Conservation (phyloP, 805 yeast species). For the Yarrowia porcina region DNA sequence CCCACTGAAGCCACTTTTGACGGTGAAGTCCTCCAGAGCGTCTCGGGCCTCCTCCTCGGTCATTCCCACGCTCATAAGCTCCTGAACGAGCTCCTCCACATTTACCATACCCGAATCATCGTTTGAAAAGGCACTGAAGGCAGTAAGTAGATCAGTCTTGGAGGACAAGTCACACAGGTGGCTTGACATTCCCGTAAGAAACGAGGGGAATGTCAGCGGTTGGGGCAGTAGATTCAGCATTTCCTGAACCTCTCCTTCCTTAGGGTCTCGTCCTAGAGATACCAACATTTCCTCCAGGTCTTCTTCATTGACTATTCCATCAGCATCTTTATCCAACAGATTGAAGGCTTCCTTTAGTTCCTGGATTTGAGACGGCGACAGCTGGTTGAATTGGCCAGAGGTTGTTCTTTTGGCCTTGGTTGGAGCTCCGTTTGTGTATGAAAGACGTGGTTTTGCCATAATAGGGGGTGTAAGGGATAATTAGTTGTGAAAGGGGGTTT, state of each 20-base stretch:
- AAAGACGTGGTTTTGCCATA: slow-evolving; percentile 23
- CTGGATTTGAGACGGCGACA: slow-evolving; percentile 61
- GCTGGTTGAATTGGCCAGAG: slow-evolving; percentile 42
- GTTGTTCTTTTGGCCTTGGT: slow-evolving; percentile 26
- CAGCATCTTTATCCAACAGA: slow-evolving; percentile 76
- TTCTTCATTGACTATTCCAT: slow-evolving; percentile 45
- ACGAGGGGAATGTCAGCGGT: slow-evolving; percentile 60
- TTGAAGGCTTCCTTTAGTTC: slow-evolving; percentile 73
- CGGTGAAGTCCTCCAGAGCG: slow-evolving; percentile 52
- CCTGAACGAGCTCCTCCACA: slow-evolving; percentile 48
- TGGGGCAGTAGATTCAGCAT: slow-evolving; percentile 49
- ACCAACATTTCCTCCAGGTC: slow-evolving; percentile 50
- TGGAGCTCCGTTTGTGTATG: slow-evolving; percentile 13
- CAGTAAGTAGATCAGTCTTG: slow-evolving; percentile 52
- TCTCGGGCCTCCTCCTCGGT: slow-evolving; percentile 43
- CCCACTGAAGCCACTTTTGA: slow-evolving; percentile 54
- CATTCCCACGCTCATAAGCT: slow-evolving; percentile 49
- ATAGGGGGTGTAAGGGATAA: neutral
- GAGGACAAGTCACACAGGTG: slow-evolving; percentile 53
- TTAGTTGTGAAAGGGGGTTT: no score
- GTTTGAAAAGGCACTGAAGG: slow-evolving; percentile 53
- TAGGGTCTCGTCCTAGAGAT: slow-evolving; percentile 39
- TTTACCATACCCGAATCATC: slow-evolving; percentile 45
- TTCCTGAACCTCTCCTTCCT: slow-evolving; percentile 42
- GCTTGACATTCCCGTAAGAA: slow-evolving; percentile 58